Evolutionary conservation across 371 early-diverging fungal genomes (phyloP).

Genomic region (Syncephalastrum racemosum): DNA sequence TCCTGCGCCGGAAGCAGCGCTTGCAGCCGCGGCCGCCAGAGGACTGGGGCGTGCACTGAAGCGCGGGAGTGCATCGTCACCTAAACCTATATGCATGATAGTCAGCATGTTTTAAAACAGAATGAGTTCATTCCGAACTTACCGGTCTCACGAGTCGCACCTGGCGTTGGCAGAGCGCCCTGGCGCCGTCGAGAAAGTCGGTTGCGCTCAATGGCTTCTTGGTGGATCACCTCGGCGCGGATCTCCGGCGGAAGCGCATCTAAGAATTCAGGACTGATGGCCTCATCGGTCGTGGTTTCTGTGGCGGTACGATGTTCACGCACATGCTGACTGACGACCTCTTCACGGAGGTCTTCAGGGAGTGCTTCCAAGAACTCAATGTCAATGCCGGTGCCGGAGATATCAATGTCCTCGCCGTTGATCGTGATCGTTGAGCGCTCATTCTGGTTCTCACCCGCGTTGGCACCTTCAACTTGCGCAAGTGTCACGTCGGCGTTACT

Average conservation of each 20-base stretch:
- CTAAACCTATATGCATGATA: too few species aligned
- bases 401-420: constrained; percentile 72
- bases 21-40: too few species aligned
- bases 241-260: constrained; percentile 81
- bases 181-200: constrained; percentile 47
- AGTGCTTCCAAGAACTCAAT: constrained; percentile 92
- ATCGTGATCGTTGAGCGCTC: constrained; percentile 53
- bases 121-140: neutral
- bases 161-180: constrained; percentile 23
- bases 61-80: too few species aligned
- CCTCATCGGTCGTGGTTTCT: constrained; percentile 34
- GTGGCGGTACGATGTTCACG: constrained; percentile 31
- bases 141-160: constrained; percentile 11
- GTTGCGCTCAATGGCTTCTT: constrained; percentile 63
- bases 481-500: neutral
- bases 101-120: too few species aligned
- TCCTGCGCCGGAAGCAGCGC: neutral
- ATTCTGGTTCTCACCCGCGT: neutral
- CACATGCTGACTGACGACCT: constrained; percentile 79
- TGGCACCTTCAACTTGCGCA: neutral
- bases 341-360: constrained; percentile 92
- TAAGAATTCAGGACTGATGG: constrained; percentile 75
- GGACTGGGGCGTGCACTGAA: too few species aligned
- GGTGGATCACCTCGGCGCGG: constrained; percentile 73
- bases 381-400: constrained; percentile 94